Conservation (phyloP, 306 rosid species). For the Begonia fuchsioides region DNA sequence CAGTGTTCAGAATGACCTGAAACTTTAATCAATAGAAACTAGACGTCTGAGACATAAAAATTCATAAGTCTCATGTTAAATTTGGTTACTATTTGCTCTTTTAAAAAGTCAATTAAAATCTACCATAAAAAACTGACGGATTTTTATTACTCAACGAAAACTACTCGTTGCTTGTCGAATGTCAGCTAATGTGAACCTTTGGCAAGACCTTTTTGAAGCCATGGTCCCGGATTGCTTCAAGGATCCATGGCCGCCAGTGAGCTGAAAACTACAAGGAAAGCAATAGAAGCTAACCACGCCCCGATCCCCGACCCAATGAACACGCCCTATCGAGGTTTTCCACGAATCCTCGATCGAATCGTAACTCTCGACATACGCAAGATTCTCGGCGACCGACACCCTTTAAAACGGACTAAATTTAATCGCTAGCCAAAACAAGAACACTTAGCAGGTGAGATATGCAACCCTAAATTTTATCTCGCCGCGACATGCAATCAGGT, state of each 20-base stretch:
- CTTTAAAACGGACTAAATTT: too few species aligned
- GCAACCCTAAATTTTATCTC: too few species aligned
- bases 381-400: slow-evolving; percentile 64
- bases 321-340: slow-evolving; percentile 24
- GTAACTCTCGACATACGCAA: slow-evolving; percentile 42
- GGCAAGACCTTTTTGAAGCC: slow-evolving; percentile 47
- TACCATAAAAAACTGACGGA: too few species aligned
- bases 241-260: slow-evolving; percentile 34
- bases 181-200: slow-evolving; percentile 54
- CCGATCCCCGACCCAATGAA: slow-evolving; percentile 67
- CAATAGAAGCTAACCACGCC: slow-evolving; percentile 47
- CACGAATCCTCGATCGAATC: slow-evolving; percentile 18
- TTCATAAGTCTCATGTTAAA: too few species aligned
- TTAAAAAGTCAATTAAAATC: too few species aligned
- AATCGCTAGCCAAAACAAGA: too few species aligned
- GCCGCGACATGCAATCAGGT: too few species aligned
- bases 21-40: too few species aligned
- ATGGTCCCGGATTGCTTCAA: slow-evolving; percentile 33
- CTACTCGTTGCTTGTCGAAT: slow-evolving; percentile 58
- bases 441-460: too few species aligned
- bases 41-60: too few species aligned
- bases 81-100: too few species aligned
- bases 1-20: too few species aligned
- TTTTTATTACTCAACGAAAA: slow-evolving; percentile 63
- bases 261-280: slow-evolving; percentile 23